Evolutionary conservation across 1,284 basidiomycete species (phyloP), one percentile per base, ranked within the genome.

Genomic region (Boletus mariae): DNA sequence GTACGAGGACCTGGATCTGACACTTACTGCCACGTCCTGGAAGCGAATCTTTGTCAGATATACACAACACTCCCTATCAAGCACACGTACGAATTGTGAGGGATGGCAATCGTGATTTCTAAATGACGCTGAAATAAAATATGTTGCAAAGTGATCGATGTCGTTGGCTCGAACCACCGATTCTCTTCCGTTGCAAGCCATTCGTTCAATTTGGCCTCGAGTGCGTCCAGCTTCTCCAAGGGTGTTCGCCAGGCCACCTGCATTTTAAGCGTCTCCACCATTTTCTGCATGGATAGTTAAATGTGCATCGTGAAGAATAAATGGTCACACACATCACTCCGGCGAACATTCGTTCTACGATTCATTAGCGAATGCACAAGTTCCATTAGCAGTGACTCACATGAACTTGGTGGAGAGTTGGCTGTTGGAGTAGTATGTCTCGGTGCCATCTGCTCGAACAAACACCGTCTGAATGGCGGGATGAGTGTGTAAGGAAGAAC

Each of bases 351-450:
- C 15, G 79, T 83, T 58, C 84, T 87, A 49, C 51, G 40, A 13
- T 57, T 23, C 26, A 23, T 53, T 31, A 53, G 46, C 8, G 10
- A 5, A 28, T 29, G 10, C 32, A 37, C 35, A 20, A 3, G 35
- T 43, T 47, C 2, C 13, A 28, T 11, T 48, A 25, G 20, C 15
- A 42, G 32, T 40, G 35, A 58, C 82, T 55, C 61, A 85, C 84
- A 90, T 87, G 67, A 89, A 87, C 63, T 85, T 85, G 51, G 67
- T 79, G 66, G 85, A 86, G 13, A 89, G 73, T 58, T 83, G 82
- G 58, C 83, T 86, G 71, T 89, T 90, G 71, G 84, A 89, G 62
- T 88, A 89, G 61, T 90, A 90, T 9, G 85, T 81, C 62, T 87
- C 83, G 9, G 84, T 84, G 13, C 87, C 87, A 60, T 90, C 87